Conservation (phyloP, 2,329 filamentous ascomycete genomes). For the Calycina marina region DNA sequence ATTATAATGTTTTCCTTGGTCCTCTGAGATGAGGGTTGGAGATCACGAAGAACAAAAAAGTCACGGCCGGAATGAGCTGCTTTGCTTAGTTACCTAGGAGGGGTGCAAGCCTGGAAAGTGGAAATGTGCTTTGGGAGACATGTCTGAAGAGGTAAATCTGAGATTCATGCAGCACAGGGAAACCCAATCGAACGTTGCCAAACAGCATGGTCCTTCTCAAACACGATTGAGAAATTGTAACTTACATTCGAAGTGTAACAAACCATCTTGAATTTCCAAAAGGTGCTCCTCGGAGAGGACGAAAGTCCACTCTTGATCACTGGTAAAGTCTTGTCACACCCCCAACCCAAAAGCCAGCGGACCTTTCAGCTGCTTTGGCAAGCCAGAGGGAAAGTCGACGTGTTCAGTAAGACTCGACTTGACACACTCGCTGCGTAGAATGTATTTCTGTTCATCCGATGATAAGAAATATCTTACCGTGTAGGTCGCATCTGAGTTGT, state of each 20-base stretch:
- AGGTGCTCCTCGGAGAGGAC: background rate
- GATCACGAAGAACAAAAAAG: conserved; percentile 29
- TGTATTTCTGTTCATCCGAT: conserved; percentile 39
- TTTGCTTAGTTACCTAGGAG: conserved; percentile 22
- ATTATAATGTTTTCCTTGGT: conserved; percentile 26
- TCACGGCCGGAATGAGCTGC: conserved; percentile 28
- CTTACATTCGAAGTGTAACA: conserved; percentile 1
- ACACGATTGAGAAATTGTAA: background rate
- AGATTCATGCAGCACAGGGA: no score
- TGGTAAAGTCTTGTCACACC: background rate
- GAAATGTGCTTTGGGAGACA: conserved; percentile 30
- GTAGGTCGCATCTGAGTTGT: background rate
- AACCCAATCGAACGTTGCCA: background rate
- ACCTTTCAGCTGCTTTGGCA: background rate
- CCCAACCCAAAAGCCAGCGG: background rate
- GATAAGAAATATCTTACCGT: conserved; percentile 45
- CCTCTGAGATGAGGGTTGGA: conserved; percentile 24
- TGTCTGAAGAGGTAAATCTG: conserved; percentile 23
- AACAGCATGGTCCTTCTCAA: background rate
- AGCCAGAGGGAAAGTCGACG: background rate
- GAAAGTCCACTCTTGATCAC: conserved; percentile 1
- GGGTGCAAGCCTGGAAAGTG: conserved; percentile 24
- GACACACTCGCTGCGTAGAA: conserved; percentile 32
- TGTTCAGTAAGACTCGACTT: conserved; percentile 8
- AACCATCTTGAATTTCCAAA: background rate